Percentiles rank a stretch among this genome's conserved stretches.
Evolutionary conservation across 1,284 basidiomycete species (phyloP).

Genomic region (Ceraceosorus guamensis): DNA sequence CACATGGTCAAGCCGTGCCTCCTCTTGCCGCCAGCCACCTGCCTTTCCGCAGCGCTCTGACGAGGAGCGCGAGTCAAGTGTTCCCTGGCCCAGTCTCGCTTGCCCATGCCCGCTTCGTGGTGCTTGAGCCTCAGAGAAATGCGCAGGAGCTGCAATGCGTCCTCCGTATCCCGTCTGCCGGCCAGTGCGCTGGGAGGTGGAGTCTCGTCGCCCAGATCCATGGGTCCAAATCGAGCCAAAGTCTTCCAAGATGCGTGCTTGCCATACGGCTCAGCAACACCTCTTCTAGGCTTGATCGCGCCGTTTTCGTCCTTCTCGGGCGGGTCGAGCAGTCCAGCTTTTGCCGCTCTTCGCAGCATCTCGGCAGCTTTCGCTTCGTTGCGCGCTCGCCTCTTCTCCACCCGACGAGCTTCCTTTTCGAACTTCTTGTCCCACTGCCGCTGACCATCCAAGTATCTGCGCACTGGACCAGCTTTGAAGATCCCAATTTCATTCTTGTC

Average conservation of each 20-base stretch:
- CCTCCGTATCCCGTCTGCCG: constrained; percentile 29
- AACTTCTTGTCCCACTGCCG: constrained; percentile 29
- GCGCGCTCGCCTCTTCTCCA: constrained; percentile 13
- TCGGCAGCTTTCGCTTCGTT: constrained; percentile 10
- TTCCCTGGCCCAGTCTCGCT: background rate
- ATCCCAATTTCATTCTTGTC: constrained; percentile 56
- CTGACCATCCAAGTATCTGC: constrained; percentile 29
- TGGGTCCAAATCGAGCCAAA: constrained; percentile 19
- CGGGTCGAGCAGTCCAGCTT: constrained; percentile 16
- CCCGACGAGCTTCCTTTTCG: constrained; percentile 10
- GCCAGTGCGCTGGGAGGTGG: constrained; percentile 36
- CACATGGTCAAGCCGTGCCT: background rate
- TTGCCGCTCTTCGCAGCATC: constrained; percentile 16
- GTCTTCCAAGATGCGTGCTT: constrained; percentile 17
- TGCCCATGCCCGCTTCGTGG: background rate
- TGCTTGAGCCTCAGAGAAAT: constrained; percentile 1
- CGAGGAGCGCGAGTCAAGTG: background rate
- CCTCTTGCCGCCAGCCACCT: background rate
- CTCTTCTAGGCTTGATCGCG: background rate
- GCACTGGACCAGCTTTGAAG: constrained; percentile 52
- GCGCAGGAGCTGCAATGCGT: constrained; percentile 7
- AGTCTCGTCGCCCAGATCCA: constrained; percentile 25
- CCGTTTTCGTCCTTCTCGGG: background rate
- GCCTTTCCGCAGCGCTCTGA: constrained; percentile 1
- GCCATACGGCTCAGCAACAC: background rate